Evolutionary conservation across 768 basidiomycete species (phyloP), one percentile per base, ranked within the genome.

Genomic region (Hemileccinum rubropunctum): DNA sequence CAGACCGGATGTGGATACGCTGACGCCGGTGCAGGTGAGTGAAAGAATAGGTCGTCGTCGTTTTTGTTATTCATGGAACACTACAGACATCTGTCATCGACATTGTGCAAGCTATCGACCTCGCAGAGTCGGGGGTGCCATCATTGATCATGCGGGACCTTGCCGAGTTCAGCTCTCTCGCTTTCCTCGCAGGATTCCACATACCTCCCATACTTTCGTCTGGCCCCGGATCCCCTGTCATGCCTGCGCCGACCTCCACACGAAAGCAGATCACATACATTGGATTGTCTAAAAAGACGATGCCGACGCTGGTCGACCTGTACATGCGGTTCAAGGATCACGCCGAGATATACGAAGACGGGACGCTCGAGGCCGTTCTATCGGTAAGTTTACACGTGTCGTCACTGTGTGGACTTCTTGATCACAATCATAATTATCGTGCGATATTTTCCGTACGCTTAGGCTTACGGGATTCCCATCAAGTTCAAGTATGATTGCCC

Each of bases 401-500:
- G 18, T 26, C n/a, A 4, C 1, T 1, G 9, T 7, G 7, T 13
- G 9, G 27, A 27, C 36, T 38, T 12, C 20, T 40, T 23, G 23
- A 23, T 23, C 23, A 23, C 6, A 23, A 23, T 23, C 23, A 23
- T 23, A 23, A 23, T 23, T 23, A 27, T 37, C 30, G 37, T 47
- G 18, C 45, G n/a, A n/a, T n/a, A n/a, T n/a, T n/a, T n/a, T n/a
- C n/a, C n/a, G 21, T 30, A 11, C 37, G 28, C 38, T 20, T 5
- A 92, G 89, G 87, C 93, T 0, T 94, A 90, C 59, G 82, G 89
- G 4, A 86, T 95, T 30, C 94, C 95, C 2, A 83, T 98, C 64
- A 93, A 94, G 62, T 73, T 98, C 55, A 95, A 95, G 69, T 95
- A 98, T 56, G 92, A 95, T 32, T 97, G 95, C 65, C 95, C 95